Conservation (phyloP, 1,284 basidiomycete species). For the Pulchroboletus neoregius region DNA sequence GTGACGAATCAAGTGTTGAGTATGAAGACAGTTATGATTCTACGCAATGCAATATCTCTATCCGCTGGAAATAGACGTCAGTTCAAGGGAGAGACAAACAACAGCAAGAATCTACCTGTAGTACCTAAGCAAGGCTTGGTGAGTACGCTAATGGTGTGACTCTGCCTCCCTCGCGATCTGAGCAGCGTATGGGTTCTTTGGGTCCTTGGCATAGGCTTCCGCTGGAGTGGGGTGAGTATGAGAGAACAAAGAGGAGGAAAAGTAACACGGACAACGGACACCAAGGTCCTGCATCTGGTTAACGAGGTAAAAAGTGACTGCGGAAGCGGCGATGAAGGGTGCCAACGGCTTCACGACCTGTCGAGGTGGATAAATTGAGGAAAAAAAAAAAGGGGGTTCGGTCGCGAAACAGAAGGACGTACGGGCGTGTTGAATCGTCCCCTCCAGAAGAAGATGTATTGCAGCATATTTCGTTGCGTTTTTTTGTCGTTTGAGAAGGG, state of each 20-base stretch:
- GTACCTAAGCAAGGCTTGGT: background rate
- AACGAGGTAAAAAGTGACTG: slow-evolving; percentile 63
- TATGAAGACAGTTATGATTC: slow-evolving; percentile 16
- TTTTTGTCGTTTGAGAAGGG: slow-evolving; percentile 1
- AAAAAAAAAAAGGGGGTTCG: background rate
- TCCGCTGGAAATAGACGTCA: background rate
- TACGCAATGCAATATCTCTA: slow-evolving; percentile 21
- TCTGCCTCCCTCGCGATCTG: slow-evolving; percentile 53
- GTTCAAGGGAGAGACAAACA: background rate
- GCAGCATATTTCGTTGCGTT: slow-evolving; percentile 14
- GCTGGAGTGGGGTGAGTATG: slow-evolving; percentile 39
- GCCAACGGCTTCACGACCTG: slow-evolving; percentile 70
- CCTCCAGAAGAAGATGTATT: slow-evolving; percentile 29
- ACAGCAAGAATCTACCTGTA: slow-evolving; percentile 6
- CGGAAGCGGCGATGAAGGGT: slow-evolving; percentile 67
- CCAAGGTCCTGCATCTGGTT: slow-evolving; percentile 58
- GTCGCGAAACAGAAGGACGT: too few relatives aligned
- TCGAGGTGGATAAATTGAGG: background rate
- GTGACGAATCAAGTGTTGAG: slow-evolving; percentile 1
- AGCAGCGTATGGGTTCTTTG: slow-evolving; percentile 75
- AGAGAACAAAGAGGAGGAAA: background rate
- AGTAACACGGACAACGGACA: slow-evolving; percentile 59
- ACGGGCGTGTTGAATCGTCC: slow-evolving; percentile 31
- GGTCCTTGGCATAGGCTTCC: slow-evolving; percentile 62
- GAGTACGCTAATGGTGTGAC: slow-evolving; percentile 28